Conservation (phyloP, 495 filamentous ascomycete genomes). For the Neurospora sp. region DNA sequence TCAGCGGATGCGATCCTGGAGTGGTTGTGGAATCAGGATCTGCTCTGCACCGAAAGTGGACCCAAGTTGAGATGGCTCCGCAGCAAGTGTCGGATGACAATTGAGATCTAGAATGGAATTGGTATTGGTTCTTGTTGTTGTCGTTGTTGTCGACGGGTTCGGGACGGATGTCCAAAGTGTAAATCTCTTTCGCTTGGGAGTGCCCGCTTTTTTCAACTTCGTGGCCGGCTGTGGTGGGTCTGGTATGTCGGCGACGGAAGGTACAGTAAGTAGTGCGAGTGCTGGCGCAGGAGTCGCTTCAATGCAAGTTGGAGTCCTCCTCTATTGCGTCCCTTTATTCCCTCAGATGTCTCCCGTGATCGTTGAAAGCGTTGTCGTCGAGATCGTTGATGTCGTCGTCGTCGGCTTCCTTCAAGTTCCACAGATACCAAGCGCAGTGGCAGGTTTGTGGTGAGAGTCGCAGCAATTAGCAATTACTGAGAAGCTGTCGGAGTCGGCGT, state of each 20-base stretch:
- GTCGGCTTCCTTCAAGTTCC: not conserved
- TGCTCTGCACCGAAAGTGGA: constrained; percentile 22
- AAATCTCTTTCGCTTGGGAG: not conserved
- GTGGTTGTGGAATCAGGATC: constrained; percentile 7
- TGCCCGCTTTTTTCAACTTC: not conserved
- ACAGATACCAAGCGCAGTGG: not conserved
- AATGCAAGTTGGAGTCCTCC: not conserved
- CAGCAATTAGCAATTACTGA: not conserved
- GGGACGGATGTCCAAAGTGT: not conserved
- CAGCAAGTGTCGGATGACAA: not conserved
- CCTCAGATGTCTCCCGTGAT: not conserved
- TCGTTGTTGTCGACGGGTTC: not conserved
- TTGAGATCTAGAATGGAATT: not conserved
- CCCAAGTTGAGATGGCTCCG: not conserved
- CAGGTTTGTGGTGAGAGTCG: not conserved
- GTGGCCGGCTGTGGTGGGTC: constrained; percentile 1
- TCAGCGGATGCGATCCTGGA: constrained; percentile 14
- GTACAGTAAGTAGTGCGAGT: not conserved
- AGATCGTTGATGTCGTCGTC: not conserved
- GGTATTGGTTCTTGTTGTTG: not conserved
- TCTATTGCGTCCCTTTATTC: not conserved
- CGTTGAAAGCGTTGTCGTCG: not conserved
- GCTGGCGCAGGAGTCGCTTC: not conserved
- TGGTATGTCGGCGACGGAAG: not conserved
- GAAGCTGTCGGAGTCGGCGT: not conserved